phyloP scores from a whole-genome alignment of 116 monocot genomes.

The Papilionanthe hybrid region DNA sequence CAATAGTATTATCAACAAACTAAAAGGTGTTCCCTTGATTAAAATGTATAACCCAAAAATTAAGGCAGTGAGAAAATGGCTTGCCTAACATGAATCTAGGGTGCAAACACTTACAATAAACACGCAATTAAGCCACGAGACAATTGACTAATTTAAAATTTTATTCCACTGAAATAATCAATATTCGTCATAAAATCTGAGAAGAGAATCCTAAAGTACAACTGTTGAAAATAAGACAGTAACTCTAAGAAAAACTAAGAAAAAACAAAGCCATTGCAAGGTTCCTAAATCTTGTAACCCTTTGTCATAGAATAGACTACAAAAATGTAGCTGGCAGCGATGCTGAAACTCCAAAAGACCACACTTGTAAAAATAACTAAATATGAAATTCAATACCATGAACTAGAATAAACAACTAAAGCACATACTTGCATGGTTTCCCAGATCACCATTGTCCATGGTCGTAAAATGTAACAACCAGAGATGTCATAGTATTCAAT shows the following conservation, averaged over 20 bases:
- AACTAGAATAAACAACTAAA: background rate
- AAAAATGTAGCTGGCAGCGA: background rate
- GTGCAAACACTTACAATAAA: too few relatives aligned
- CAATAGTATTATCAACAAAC: background rate
- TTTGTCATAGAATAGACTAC: background rate
- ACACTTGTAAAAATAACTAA: background rate
- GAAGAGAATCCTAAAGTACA: too few relatives aligned
- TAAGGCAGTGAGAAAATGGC: background rate
- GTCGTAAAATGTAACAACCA: conserved; percentile 86
- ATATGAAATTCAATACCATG: background rate
- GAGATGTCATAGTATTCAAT: conserved; percentile 97
- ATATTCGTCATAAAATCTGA: too few relatives aligned
- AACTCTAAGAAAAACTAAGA: too few relatives aligned
- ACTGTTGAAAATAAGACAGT: too few relatives aligned
- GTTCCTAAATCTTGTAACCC: background rate
- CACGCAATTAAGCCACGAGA: too few relatives aligned
- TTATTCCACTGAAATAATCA: too few relatives aligned
- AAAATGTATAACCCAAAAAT: background rate
- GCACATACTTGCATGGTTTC: conserved; percentile 24
- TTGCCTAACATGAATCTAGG: background rate
- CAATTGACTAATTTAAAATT: too few relatives aligned
- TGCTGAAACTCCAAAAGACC: background rate
- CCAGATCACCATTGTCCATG: conserved; percentile 85
- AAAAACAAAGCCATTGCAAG: too few relatives aligned
- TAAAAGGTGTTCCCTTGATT: background rate